phyloP scores from a whole-genome alignment of 2,329 filamentous ascomycete genomes.

The Alternaria metachromatica region DNA sequence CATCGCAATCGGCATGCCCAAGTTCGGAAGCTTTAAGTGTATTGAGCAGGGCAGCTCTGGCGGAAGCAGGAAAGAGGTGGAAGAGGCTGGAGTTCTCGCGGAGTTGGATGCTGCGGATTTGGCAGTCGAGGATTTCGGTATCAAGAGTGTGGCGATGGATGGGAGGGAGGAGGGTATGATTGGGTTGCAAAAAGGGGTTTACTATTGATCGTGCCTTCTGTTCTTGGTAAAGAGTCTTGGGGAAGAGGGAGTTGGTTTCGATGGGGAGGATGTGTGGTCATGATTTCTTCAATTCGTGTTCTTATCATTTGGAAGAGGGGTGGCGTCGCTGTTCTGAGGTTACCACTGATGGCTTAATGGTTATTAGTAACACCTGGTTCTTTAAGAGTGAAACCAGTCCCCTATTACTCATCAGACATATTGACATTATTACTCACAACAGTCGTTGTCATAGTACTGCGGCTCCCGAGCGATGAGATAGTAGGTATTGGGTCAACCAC shows the following conservation, averaged over 20 bases:
- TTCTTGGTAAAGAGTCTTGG: neutral
- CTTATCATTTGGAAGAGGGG: neutral
- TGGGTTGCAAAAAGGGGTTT: slow-evolving; percentile 39
- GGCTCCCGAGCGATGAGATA: neutral
- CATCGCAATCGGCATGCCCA: slow-evolving; percentile 20
- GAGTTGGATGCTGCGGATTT: slow-evolving; percentile 31
- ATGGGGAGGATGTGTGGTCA: neutral
- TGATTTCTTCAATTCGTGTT: neutral
- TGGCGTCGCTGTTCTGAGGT: neutral
- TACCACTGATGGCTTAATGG: neutral
- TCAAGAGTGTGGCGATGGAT: slow-evolving; percentile 25
- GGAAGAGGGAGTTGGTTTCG: neutral
- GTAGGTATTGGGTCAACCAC: neutral
- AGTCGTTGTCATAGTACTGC: neutral
- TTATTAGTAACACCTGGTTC: neutral
- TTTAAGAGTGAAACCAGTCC: neutral
- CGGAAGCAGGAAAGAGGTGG: neutral
- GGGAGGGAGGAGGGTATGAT: slow-evolving; percentile 43
- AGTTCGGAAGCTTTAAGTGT: slow-evolving; percentile 36
- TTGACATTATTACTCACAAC: neutral
- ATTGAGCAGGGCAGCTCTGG: slow-evolving; percentile 12
- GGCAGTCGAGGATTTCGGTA: slow-evolving; percentile 27
- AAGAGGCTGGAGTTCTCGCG: slow-evolving; percentile 13
- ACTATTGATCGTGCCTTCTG: slow-evolving; percentile 26
- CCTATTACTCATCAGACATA: neutral